Conservation (phyloP, 768 basidiomycete genomes). For the Naematelia aurantialba region DNA sequence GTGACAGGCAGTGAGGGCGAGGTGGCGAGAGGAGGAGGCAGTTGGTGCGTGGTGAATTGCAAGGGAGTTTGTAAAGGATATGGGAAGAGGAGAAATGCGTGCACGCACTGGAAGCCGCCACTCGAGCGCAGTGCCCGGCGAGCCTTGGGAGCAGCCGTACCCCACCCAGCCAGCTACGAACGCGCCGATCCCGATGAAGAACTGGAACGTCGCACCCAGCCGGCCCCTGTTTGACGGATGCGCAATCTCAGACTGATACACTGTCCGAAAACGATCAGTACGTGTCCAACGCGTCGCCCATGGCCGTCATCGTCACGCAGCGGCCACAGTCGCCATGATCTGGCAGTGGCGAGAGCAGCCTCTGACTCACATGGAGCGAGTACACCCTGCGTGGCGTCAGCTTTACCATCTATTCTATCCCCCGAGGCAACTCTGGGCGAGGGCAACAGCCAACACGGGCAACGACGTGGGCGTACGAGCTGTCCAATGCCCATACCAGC, state of each 20-base stretch:
- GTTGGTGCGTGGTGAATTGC: no score
- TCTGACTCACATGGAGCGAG: conserved; percentile 52
- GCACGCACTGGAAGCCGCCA: conserved; percentile 54
- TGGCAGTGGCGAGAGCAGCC: no score
- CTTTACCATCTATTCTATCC: no score
- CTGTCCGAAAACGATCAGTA: conserved; percentile 29
- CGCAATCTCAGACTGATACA: conserved; percentile 63
- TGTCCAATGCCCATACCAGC: conserved; percentile 52
- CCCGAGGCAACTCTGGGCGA: conserved; percentile 38
- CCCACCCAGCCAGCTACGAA: conserved; percentile 79
- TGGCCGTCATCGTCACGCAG: no score
- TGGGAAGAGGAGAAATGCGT: conserved; percentile 31
- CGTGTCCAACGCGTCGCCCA: not conserved
- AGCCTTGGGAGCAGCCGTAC: conserved; percentile 64
- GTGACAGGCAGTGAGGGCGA: no score
- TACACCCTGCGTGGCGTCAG: conserved; percentile 54
- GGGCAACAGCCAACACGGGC: conserved; percentile 67
- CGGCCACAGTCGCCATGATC: no score
- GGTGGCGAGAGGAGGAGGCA: no score
- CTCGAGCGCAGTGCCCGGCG: conserved; percentile 51
- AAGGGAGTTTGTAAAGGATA: no score
- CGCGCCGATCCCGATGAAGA: conserved; percentile 74
- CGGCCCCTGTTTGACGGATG: conserved; percentile 56
- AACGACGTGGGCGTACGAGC: conserved; percentile 57
- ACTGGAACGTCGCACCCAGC: conserved; percentile 52